Base-by-base conservation (phyloP, 805 yeast genomes). In the Cyberlindnera xishuangbannaensis region DNA sequence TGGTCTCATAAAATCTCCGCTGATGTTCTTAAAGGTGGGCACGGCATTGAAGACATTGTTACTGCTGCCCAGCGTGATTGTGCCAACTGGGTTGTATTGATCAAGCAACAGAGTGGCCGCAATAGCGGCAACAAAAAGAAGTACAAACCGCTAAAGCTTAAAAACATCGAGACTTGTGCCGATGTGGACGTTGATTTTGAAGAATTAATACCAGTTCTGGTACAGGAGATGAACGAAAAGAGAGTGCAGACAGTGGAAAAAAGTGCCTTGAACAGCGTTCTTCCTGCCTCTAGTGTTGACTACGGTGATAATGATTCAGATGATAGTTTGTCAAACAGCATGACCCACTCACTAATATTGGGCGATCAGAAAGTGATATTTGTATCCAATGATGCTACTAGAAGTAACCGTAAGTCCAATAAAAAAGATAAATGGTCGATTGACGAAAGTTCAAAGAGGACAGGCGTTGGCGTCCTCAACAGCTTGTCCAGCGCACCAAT, bases 1-100 rank as follows among this genome's bases (percentile, higher is more conserved):
- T 88, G 99, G 97, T 64, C 69, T 7, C 59, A 64, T n/a, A 78
- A 75, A n/a, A 78, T 92, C 26, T 70, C 81, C 34, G 83, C 95
- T 4, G 99, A 92, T 56, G 48, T 78, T 21, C 48, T 70, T n/a
- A 59, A 63, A 17, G 60, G 58, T 31, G 62, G 69, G 27, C 61
- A 58, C 32, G 56, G 64, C 3, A 56, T 76, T 15, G 96, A 90
- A 43, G 95, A 83, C 34, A 68, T 79, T 23, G 50, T 73, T 7
- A 67, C 71, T 13, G 67, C 70, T 22, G 94, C 95, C 0, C 69
- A 69, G 27, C 56, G 58, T 7, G 86, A 81, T 40, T 86, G 88
- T 15, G 81, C 79, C 12, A 79, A 75, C 30, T 79, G 92, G 83
- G 63, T 88, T 1, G 71, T 92, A 6, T 61, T 83, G 22, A 76